phyloP scores from a whole-genome alignment of 78 protist genomes.

The Trichosphaerium sp. region DNA sequence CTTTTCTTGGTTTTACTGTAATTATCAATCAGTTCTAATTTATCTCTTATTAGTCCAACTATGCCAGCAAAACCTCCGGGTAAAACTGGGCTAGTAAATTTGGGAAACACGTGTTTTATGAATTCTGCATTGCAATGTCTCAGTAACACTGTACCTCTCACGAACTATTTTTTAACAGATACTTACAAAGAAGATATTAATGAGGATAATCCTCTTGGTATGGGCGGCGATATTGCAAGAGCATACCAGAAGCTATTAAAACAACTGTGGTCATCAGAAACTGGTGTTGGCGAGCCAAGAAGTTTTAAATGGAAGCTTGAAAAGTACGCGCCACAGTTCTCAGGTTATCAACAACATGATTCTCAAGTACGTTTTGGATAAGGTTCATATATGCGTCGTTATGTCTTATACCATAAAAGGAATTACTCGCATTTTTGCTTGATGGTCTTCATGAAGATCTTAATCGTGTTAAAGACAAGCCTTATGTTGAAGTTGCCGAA shows the following conservation, averaged over 20 bases:
- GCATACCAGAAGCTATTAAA: slow-evolving; percentile 34
- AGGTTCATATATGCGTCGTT: slow-evolving; percentile 44
- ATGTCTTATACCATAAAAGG: background rate
- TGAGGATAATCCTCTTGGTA: slow-evolving; percentile 58
- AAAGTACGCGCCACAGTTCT: slow-evolving; percentile 57
- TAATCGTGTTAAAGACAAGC: slow-evolving; percentile 62
- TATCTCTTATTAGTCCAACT: too few species aligned
- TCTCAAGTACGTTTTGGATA: slow-evolving; percentile 64
- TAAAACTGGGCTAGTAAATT: slow-evolving; percentile 58
- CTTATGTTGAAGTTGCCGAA: slow-evolving; percentile 27
- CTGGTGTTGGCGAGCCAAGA: slow-evolving; percentile 23
- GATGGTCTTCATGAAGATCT: slow-evolving; percentile 87
- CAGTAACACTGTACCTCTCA: slow-evolving; percentile 11
- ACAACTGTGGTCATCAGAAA: slow-evolving; percentile 29
- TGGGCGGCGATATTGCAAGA: slow-evolving; percentile 49
- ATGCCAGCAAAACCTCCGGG: slow-evolving; percentile 35
- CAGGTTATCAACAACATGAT: slow-evolving; percentile 75
- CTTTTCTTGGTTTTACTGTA: background rate
- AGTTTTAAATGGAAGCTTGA: slow-evolving; percentile 39
- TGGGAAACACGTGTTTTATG: slow-evolving; percentile 90
- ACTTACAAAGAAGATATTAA: slow-evolving; percentile 35
- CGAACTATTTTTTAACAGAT: slow-evolving; percentile 24
- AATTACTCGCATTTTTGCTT: slow-evolving; percentile 33
- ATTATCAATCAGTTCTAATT: too few species aligned
- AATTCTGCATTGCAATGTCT: slow-evolving; percentile 71